Percentiles rank a stretch among this genome's conserved stretches.
These are phyloP conservation scores for Gastrolobium villosum DNA, from an alignment of 306 rosid genomes.

Conservation along the genomic window DNA sequence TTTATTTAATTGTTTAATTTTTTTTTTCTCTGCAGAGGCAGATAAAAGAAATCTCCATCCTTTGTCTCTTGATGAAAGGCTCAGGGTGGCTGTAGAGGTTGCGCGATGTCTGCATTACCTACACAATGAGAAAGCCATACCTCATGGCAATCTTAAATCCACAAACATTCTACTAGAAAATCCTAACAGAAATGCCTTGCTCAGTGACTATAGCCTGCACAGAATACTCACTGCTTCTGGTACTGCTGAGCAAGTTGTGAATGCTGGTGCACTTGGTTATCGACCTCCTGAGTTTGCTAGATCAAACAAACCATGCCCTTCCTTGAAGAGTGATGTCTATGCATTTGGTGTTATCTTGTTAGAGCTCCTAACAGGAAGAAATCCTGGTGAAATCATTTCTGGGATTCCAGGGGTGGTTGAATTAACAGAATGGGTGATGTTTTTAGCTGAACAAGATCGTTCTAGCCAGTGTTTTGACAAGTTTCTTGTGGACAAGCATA, in stretches of 20 bases:
- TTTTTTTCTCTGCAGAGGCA: constrained; percentile 54
- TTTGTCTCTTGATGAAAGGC: constrained; percentile 65
- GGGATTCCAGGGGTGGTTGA: constrained; percentile 70
- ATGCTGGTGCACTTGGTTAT: constrained; percentile 82
- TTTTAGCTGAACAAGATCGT: constrained; percentile 60
- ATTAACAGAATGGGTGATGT: constrained; percentile 75
- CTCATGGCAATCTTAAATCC: constrained; percentile 88
- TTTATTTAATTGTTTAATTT: neutral
- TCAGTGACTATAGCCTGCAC: constrained; percentile 83
- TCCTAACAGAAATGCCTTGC: constrained; percentile 57
- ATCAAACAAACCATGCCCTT: constrained; percentile 77
- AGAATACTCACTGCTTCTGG: constrained; percentile 72
- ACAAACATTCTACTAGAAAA: constrained; percentile 74
- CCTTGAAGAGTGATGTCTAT: constrained; percentile 82
- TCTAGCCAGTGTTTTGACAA: constrained; percentile 71
- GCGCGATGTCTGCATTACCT: constrained; percentile 71
- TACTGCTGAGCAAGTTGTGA: constrained; percentile 79
- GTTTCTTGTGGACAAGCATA: constrained; percentile 52
- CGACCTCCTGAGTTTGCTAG: constrained; percentile 82
- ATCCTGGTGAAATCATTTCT: constrained; percentile 68
- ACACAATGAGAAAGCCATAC: constrained; percentile 81
- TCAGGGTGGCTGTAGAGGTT: constrained; percentile 65
- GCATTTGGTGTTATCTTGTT: constrained; percentile 84
- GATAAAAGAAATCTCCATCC: constrained; percentile 63
- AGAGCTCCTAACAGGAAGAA: constrained; percentile 78